These are phyloP conservation scores for Pisolithus thermaeus DNA, from an alignment of 1,284 basidiomycete species.

Conservation along the genomic window DNA sequence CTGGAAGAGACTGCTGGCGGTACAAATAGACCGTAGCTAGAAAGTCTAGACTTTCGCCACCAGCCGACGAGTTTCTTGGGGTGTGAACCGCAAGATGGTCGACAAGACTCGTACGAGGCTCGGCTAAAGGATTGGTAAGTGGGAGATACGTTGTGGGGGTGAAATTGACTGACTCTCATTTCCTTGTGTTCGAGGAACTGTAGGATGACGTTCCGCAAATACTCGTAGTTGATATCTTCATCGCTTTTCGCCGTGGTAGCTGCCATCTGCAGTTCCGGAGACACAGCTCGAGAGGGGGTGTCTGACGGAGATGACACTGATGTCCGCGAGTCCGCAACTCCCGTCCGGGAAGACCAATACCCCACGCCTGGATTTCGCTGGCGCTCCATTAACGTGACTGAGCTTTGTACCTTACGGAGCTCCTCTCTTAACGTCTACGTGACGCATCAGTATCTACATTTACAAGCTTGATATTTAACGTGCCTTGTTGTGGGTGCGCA, in stretches of 20 bases:
- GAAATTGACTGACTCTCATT: slow-evolving; percentile 59
- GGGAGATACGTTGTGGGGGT: neutral
- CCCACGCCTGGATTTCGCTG: slow-evolving; percentile 91
- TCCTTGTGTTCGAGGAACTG: slow-evolving; percentile 91
- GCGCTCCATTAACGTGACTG: slow-evolving; percentile 81
- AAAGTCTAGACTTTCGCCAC: slow-evolving; percentile 60
- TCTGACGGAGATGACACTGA: slow-evolving; percentile 43
- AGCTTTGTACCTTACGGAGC: slow-evolving; percentile 87
- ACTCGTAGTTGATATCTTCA: slow-evolving; percentile 93
- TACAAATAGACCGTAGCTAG: neutral
- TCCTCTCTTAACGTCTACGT: slow-evolving; percentile 81
- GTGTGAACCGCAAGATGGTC: slow-evolving; percentile 89
- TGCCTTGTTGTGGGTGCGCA: slow-evolving; percentile 73
- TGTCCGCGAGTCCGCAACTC: slow-evolving; percentile 38
- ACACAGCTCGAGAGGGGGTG: slow-evolving; percentile 31
- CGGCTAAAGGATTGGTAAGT: slow-evolving; percentile 44
- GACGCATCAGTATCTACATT: slow-evolving; percentile 5
- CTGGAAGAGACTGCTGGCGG: too few relatives aligned
- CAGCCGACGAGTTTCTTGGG: slow-evolving; percentile 84
- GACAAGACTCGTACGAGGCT: slow-evolving; percentile 87
- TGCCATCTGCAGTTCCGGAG: slow-evolving; percentile 36
- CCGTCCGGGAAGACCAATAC: slow-evolving; percentile 67
- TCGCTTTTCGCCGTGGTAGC: slow-evolving; percentile 42
- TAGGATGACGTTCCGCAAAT: slow-evolving; percentile 87
- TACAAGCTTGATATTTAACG: slow-evolving; percentile 6